Percentiles rank a stretch among this genome's conserved stretches.
Evolutionary conservation across 768 basidiomycete genomes (phyloP).

Genomic region (Pilatotrama ljubarskyi): DNA sequence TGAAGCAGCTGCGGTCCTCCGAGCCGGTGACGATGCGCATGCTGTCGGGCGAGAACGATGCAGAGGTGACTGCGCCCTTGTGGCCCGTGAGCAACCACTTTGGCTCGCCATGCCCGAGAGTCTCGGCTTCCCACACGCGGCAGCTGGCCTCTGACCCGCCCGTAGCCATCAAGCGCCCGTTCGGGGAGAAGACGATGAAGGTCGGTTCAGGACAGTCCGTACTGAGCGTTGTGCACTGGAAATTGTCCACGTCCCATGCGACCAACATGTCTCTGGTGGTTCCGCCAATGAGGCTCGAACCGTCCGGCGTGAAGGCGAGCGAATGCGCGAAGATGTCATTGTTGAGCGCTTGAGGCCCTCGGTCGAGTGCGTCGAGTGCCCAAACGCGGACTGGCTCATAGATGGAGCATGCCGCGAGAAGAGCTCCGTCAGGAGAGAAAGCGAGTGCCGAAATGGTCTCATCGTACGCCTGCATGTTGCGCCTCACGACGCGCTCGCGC

Average conservation of each 20-base stretch:
- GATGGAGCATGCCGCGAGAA: slow-evolving; percentile 20
- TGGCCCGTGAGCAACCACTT: slow-evolving; percentile 1
- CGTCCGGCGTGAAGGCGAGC: slow-evolving; percentile 24
- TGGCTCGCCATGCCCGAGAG: neutral
- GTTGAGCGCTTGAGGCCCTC: neutral
- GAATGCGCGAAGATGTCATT: slow-evolving; percentile 4
- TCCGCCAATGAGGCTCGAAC: slow-evolving; percentile 19
- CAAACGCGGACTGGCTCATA: slow-evolving; percentile 21
- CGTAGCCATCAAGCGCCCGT: slow-evolving; percentile 16
- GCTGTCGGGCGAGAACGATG: slow-evolving; percentile 21
- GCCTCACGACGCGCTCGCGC: neutral
- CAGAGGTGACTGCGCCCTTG: neutral
- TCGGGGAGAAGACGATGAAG: slow-evolving; percentile 33
- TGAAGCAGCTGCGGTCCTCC: slow-evolving; percentile 6
- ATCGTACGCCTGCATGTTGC: neutral
- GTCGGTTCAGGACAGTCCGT: slow-evolving; percentile 27
- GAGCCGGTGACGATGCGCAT: slow-evolving; percentile 1
- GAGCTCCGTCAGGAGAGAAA: slow-evolving; percentile 8
- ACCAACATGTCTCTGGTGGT: slow-evolving; percentile 7
- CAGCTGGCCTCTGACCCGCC: slow-evolving; percentile 12
- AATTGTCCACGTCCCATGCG: slow-evolving; percentile 5
- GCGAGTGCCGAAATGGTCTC: slow-evolving; percentile 2
- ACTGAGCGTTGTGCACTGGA: neutral
- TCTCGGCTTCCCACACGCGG: slow-evolving; percentile 4
- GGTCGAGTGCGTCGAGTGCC: neutral